A percentile compares a stretch with the other conserved stretches of the same genome.
These are phyloP conservation scores for Pleurotus giganteus DNA, from an alignment of 768 basidiomycete species.

Conservation along the genomic window DNA sequence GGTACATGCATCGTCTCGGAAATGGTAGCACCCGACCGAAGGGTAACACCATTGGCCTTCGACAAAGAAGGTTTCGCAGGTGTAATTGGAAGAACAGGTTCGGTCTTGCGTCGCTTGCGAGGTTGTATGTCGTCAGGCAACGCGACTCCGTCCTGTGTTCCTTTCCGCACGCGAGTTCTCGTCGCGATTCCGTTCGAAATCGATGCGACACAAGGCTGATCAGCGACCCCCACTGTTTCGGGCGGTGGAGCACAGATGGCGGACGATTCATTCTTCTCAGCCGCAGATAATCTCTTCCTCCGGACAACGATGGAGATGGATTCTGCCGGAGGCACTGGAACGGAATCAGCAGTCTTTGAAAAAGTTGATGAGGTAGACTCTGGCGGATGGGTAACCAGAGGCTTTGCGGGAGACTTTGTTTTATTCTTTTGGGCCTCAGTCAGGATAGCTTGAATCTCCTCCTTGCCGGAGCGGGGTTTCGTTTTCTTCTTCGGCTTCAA, in stretches of 20 bases:
- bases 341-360: slow-evolving; percentile 30
- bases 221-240: neutral
- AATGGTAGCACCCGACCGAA: neutral
- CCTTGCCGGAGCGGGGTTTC: slow-evolving; percentile 12
- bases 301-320: neutral
- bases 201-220: neutral
- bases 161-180: neutral
- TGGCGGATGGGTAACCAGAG: slow-evolving; percentile 22
- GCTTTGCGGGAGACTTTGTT: neutral
- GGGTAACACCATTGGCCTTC: neutral
- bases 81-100: neutral
- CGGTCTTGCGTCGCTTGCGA: slow-evolving; percentile 25
- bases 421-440: neutral
- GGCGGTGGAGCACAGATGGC: neutral
- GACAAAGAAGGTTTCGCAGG: neutral
- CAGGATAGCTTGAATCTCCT: neutral
- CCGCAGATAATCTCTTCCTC: neutral
- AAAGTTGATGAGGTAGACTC: slow-evolving; percentile 26
- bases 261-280: neutral
- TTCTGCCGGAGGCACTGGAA: slow-evolving; percentile 11
- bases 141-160: slow-evolving; percentile 1
- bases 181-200: neutral
- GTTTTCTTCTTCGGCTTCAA: slow-evolving; percentile 22
- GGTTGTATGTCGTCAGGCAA: slow-evolving; percentile 13
- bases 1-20: neutral